Conservation (phyloP, 2,329 filamentous ascomycete genomes). For the Cytospora piceicola region DNA sequence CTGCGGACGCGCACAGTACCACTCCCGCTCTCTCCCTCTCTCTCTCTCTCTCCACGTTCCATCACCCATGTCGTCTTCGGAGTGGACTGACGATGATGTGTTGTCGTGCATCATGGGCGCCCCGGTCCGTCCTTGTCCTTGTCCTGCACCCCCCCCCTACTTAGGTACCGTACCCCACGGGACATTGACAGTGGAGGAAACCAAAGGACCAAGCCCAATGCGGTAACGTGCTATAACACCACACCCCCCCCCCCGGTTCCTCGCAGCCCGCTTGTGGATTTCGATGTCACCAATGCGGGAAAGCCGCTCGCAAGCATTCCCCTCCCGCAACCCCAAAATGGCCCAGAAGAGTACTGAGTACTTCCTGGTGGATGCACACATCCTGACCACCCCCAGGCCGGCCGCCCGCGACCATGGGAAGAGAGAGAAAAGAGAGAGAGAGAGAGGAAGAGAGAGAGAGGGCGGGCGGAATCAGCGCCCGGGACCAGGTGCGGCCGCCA, state of each 20-base stretch:
- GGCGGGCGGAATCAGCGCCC: conserved; percentile 13
- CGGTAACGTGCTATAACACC: neutral
- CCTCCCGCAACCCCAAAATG: neutral
- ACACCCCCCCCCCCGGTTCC: neutral
- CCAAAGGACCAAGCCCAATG: neutral
- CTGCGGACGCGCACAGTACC: neutral
- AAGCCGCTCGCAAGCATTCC: conserved; percentile 2
- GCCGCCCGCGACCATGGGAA: conserved; percentile 9
- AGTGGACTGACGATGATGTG: conserved; percentile 24
- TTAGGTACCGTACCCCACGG: neutral
- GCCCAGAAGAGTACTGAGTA: neutral
- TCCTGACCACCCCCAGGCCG: conserved; percentile 8
- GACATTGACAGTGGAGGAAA: neutral
- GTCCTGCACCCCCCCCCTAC: too few relatives aligned
- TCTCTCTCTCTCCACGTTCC: conserved; percentile 11
- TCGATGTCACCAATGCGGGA: neutral
- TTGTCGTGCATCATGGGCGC: conserved; percentile 12
- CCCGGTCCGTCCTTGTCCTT: neutral
- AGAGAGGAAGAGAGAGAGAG: neutral
- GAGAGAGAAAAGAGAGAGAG: too few relatives aligned
- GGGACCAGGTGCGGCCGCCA: conserved; percentile 29
- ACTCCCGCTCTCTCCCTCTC: conserved; percentile 2
- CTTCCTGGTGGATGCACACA: neutral
- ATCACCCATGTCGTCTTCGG: conserved; percentile 11
- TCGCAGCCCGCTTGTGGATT: neutral